Evolutionary conservation across 2,329 filamentous ascomycete genomes (phyloP), one percentile per base, ranked within the genome.

Genomic region (Trichoderma asperellum): DNA sequence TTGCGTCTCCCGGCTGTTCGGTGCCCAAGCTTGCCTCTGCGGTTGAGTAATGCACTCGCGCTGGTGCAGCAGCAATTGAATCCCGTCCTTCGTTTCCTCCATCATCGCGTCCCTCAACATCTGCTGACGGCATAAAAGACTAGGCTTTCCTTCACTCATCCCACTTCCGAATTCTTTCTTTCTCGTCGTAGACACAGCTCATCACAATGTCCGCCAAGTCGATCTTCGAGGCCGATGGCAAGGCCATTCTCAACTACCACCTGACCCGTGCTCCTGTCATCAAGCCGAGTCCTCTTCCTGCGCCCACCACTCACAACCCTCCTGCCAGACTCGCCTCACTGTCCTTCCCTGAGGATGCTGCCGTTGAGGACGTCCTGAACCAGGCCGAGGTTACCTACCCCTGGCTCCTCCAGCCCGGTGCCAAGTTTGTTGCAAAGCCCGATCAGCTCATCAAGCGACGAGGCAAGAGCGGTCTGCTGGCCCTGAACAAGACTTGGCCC

Each of bases 241-340:
- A 99, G 92, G 96, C 96, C 89, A 98, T 99, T 87, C 89, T 99
- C 89, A 98, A 97, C 92, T 99, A 98, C 89, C 96, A 98, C 88
- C 94, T 99, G 84, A 98, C 96, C 77, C 92, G 96, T 81, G 93
- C 96, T 76, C 91, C 94, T 75, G 92, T 97, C 82, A 97, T 99
- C 89, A 98, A 97, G 92, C 92, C 95, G 75, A 95, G 94, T 79
- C 94, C 96, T 84, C 93, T 98, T 69, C 93, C 94, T 76, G 81
- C 88, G 75, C 87, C 92, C 73, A 83, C 92, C 74, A 96, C 89
- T 82, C 96, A 99, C 90, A 98, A 98, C 86, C 86, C 96, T 76
- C 91, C 96, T 72, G 86, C 94, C 77, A 95, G 92, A 84, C 90
- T 98, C 77, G 95, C 95, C 70, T 94, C 93, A 74, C 89, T 99